phyloP scores from a whole-genome alignment of 139 green algal genomes.

The Spirogloea muscicola region DNA sequence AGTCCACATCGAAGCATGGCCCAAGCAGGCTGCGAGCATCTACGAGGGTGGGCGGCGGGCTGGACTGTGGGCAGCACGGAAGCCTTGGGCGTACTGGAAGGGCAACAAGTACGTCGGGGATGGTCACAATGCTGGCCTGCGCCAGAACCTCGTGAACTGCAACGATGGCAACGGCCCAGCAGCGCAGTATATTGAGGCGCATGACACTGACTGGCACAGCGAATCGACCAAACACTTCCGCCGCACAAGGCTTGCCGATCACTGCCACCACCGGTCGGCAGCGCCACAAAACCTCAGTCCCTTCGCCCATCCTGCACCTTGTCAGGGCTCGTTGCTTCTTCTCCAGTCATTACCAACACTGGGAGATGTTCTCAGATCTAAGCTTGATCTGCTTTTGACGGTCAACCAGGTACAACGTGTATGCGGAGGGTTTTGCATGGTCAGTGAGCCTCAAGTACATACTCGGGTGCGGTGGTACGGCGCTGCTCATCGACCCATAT shows the following conservation, averaged over 20 bases:
- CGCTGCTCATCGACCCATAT: slow-evolving; percentile 5
- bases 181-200: too few species aligned
- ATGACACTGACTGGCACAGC: too few species aligned
- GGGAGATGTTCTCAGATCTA: not conserved
- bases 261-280: slow-evolving; percentile 33
- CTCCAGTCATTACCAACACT: too few species aligned
- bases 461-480: slow-evolving; percentile 14
- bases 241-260: slow-evolving; percentile 14
- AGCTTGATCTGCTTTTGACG: too few species aligned
- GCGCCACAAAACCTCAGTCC: too few species aligned
- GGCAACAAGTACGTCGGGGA: not conserved
- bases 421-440: slow-evolving; percentile 32
- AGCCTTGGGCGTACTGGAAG: slow-evolving; percentile 20
- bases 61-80: slow-evolving; percentile 13
- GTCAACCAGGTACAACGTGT: slow-evolving; percentile 41
- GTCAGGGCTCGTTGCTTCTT: too few species aligned
- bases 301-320: too few species aligned
- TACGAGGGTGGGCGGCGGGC: too few species aligned
- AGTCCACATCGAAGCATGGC: slow-evolving; percentile 17
- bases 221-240: too few species aligned
- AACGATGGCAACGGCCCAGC: too few species aligned
- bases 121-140: not conserved
- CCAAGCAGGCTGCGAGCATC: not conserved
- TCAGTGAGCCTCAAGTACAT: slow-evolving; percentile 42
- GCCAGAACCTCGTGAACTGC: too few species aligned